phyloP scores from a whole-genome alignment of 176 grass and related monocot species.

The Alopecurus myosuroides region DNA sequence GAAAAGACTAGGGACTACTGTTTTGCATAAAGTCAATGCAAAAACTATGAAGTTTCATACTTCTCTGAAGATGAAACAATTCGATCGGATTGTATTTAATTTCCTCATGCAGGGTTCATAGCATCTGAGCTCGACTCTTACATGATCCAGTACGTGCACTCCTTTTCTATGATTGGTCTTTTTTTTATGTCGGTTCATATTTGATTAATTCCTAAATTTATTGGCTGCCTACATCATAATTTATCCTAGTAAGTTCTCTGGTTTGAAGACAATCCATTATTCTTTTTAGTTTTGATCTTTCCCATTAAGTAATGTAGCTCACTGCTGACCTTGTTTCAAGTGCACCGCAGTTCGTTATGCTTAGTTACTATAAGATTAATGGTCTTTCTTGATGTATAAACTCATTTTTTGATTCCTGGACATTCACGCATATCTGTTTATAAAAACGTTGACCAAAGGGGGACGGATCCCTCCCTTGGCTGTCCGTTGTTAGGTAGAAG shows the following conservation, averaged over 20 bases:
- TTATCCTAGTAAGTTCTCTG: not conserved
- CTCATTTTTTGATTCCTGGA: too few relatives aligned
- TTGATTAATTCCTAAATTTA: too few relatives aligned
- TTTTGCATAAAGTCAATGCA: constrained; percentile 30
- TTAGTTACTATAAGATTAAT: too few relatives aligned
- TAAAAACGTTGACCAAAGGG: too few relatives aligned
- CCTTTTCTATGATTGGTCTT: not conserved
- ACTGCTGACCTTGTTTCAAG: too few relatives aligned
- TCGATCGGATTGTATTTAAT: constrained; percentile 52
- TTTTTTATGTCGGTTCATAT: not conserved
- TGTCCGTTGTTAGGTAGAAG: too few relatives aligned
- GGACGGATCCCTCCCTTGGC: too few relatives aligned
- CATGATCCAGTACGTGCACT: constrained; percentile 30
- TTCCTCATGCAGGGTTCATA: constrained; percentile 49
- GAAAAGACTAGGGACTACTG: not conserved
- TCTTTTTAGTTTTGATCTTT: not conserved
- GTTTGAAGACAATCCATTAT: too few relatives aligned
- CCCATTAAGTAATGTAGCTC: not conserved
- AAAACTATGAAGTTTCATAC: constrained; percentile 30
- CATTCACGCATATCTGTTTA: too few relatives aligned
- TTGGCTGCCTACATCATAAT: too few relatives aligned
- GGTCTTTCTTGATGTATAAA: too few relatives aligned
- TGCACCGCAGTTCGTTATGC: too few relatives aligned
- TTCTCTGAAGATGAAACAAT: constrained; percentile 5
- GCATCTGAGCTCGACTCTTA: not conserved